Evolutionary conservation across 345 rosid genomes (phyloP).

Genomic region (Populus ilicifolia): DNA sequence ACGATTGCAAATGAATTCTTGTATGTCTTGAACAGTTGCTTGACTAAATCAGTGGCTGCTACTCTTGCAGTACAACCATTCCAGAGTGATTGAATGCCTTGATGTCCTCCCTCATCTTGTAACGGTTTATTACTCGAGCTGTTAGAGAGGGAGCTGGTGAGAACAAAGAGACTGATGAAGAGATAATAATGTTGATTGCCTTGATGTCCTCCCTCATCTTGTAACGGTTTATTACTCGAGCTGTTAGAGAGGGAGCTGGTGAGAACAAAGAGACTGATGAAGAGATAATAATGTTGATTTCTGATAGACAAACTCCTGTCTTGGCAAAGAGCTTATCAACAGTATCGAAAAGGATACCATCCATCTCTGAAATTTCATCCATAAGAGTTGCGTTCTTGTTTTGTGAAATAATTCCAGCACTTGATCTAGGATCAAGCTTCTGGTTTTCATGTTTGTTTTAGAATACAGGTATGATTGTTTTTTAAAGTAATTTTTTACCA

Average conservation of each 20-base stretch:
- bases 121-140: slow-evolving; percentile 19
- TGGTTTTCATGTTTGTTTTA: no score
- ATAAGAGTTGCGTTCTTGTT: neutral
- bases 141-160: slow-evolving; percentile 28
- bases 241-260: slow-evolving; percentile 23
- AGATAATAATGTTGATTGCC: slow-evolving; percentile 13
- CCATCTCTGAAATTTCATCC: slow-evolving; percentile 20
- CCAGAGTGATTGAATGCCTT: slow-evolving; percentile 36
- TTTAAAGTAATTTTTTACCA: no score
- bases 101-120: slow-evolving; percentile 32
- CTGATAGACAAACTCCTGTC: slow-evolving; percentile 17
- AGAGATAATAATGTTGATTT: slow-evolving; percentile 23
- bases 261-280: slow-evolving; percentile 21
- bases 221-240: slow-evolving; percentile 26
- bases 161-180: slow-evolving; percentile 19
- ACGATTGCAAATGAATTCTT: slow-evolving; percentile 25
- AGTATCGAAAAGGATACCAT: slow-evolving; percentile 12
- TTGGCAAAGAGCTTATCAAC: slow-evolving; percentile 23
- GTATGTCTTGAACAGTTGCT: slow-evolving; percentile 27
- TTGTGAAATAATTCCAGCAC: no score
- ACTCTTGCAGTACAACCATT: slow-evolving; percentile 45
- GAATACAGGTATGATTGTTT: no score
- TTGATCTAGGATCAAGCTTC: no score
- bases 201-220: slow-evolving; percentile 32
- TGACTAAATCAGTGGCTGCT: slow-evolving; percentile 20